Evolutionary conservation across 345 rosid genomes (phyloP).

Genomic region (Eucalyptus regnans): DNA sequence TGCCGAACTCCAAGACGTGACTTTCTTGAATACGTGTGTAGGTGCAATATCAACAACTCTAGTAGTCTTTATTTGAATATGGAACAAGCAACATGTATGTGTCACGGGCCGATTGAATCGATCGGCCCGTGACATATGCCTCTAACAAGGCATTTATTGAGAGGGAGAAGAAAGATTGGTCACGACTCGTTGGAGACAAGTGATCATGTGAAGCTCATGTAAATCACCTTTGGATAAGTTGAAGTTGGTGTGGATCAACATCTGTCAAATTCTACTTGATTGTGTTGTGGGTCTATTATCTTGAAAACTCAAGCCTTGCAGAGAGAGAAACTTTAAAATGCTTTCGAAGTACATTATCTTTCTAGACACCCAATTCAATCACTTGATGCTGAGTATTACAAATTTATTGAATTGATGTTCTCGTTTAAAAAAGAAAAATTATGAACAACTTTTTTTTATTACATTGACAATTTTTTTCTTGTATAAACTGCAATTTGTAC

Average conservation of each 20-base stretch:
- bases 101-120: too few relatives aligned
- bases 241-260: neutral
- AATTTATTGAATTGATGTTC: neutral
- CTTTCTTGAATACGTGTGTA: neutral
- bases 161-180: neutral
- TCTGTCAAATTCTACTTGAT: neutral
- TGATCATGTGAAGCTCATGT: neutral
- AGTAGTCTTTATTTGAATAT: neutral
- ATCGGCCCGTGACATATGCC: too few relatives aligned
- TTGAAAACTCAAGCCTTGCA: neutral
- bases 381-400: neutral
- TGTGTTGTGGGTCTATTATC: neutral
- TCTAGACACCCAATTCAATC: neutral
- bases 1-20: neutral
- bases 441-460: neutral
- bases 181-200: neutral
- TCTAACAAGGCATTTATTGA: neutral
- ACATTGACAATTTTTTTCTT: neutral
- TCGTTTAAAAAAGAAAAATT: neutral
- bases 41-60: neutral
- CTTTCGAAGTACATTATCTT: neutral
- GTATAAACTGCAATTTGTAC: neutral
- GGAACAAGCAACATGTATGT: neutral
- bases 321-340: neutral
- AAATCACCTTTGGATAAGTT: neutral